Evolutionary conservation across 805 yeast genomes (phyloP), one percentile per base, ranked within the genome.

Genomic region (Candida easanensis): DNA sequence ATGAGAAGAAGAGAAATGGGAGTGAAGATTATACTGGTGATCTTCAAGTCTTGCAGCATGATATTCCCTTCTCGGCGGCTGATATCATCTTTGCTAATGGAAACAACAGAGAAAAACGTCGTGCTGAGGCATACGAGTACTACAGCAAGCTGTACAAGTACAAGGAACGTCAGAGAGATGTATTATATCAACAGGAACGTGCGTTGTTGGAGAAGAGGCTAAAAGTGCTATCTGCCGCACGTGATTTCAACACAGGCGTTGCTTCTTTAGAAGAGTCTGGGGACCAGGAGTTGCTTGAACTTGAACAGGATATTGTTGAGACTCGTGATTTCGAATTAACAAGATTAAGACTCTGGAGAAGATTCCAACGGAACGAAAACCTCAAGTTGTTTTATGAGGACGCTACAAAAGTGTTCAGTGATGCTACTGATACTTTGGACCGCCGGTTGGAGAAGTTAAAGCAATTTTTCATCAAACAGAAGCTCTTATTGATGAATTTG

Each of bases 361-460:
- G 56, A 5, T 65, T 58, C 41, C 48, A 49, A 28, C 52, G 56
- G 23, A 52, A 59, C 26, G 56, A 58, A 28, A 54, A 57, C 8
- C 23, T 58, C 26, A 51, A 50, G 13, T 44, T 46, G 5, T 66
- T 53, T 41, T 48, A 60, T 15, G 45, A 53, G 7, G 63, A 60
- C 22, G 36, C 57, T 3, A 19, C 54, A 15, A 64, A 58, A 32
- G 44, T 56, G 2, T 60, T 63, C 43, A 43, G 46, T 46, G 63
- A 41, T 30, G 60, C 42, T 35, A 56, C 41, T 51, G 44, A 56
- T 3, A 60, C 56, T 5, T 44, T 65, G 36, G 50, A 62, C 15
- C 45, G 45, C 2, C 53, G 66, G 28, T 48, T 69, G 39, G 54
- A 58, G 6, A 65, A 57, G 34, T 46, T 65, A 22, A 68, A 68